These are phyloP conservation scores for Pyrenophora teres DNA, from an alignment of 2,329 filamentous ascomycete genomes.

Conservation along the genomic window DNA sequence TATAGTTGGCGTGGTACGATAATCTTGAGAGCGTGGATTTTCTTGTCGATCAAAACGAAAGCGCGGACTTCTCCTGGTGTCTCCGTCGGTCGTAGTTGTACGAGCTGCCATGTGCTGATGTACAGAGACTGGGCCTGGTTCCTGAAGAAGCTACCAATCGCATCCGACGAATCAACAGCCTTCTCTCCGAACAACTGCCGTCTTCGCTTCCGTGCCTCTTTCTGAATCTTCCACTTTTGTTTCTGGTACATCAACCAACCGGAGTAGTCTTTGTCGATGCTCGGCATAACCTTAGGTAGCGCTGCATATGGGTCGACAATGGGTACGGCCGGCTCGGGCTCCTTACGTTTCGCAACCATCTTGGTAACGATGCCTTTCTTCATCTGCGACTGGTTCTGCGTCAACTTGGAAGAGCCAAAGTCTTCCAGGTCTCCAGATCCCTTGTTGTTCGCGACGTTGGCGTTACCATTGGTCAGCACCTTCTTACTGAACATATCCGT, in stretches of 20 bases:
- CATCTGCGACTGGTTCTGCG: slow-evolving; percentile 42
- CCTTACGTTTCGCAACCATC: slow-evolving; percentile 56
- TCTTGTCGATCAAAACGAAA: slow-evolving; percentile 90
- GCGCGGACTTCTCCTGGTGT: slow-evolving; percentile 84
- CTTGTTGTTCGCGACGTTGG: slow-evolving; percentile 64
- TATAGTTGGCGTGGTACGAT: slow-evolving; percentile 89
- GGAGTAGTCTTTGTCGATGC: slow-evolving; percentile 81
- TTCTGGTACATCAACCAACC: slow-evolving; percentile 95
- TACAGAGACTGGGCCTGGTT: slow-evolving; percentile 91
- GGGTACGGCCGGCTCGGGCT: slow-evolving; percentile 52
- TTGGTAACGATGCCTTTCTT: slow-evolving; percentile 51
- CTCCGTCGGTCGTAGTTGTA: slow-evolving; percentile 83
- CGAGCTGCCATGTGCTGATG: slow-evolving; percentile 90
- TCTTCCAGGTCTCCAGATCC: slow-evolving; percentile 75
- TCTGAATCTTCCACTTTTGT: slow-evolving; percentile 98
- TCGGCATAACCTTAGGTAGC: slow-evolving; percentile 82
- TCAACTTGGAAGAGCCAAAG: slow-evolving; percentile 66
- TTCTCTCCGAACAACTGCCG: slow-evolving; percentile 93
- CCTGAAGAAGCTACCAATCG: slow-evolving; percentile 75
- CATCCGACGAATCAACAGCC: slow-evolving; percentile 63
- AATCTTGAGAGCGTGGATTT: slow-evolving; percentile 85
- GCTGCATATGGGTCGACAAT: slow-evolving; percentile 80
- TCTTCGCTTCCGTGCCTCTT: slow-evolving; percentile 80
- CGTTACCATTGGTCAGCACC: slow-evolving; percentile 73
- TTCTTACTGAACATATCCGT: slow-evolving; percentile 84